phyloP scores from a whole-genome alignment of 2,329 filamentous ascomycete genomes.

The Penicillium glabrum region DNA sequence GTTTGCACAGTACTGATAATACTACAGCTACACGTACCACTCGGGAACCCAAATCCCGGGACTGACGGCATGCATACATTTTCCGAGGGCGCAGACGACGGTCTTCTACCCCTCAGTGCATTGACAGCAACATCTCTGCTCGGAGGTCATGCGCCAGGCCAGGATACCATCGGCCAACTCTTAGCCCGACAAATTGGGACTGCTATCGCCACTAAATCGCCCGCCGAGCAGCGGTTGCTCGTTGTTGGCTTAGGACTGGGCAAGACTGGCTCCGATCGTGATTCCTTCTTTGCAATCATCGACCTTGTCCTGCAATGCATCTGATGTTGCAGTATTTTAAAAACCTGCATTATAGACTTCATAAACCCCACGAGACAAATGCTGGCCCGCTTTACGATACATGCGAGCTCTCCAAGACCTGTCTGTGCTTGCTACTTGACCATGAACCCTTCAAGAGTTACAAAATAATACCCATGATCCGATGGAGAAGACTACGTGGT shows the following conservation, averaged over 20 bases:
- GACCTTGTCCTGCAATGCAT: slow-evolving; percentile 46
- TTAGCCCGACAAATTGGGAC: slow-evolving; percentile 88
- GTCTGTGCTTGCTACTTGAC: neutral
- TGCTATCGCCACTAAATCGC: slow-evolving; percentile 69
- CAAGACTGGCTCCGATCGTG: slow-evolving; percentile 41
- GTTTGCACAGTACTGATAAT: slow-evolving; percentile 5
- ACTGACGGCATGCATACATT: slow-evolving; percentile 40
- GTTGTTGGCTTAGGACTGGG: slow-evolving; percentile 60
- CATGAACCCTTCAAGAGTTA: neutral
- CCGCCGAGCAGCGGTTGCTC: slow-evolving; percentile 60
- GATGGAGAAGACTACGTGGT: neutral
- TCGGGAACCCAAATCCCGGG: slow-evolving; percentile 36
- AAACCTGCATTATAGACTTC: neutral
- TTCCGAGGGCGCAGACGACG: slow-evolving; percentile 48
- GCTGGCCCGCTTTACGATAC: neutral
- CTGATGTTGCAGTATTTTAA: neutral
- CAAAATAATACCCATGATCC: neutral
- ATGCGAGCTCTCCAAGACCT: neutral
- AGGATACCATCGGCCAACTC: slow-evolving; percentile 82
- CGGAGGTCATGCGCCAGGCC: slow-evolving; percentile 74
- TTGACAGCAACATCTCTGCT: slow-evolving; percentile 85
- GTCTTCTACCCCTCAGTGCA: slow-evolving; percentile 72
- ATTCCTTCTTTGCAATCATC: slow-evolving; percentile 44
- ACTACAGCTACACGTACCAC: slow-evolving; percentile 31
- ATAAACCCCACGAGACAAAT: neutral